Conservation (phyloP, 1,139 yeast genomes). For the Protomyces macrosporus region DNA sequence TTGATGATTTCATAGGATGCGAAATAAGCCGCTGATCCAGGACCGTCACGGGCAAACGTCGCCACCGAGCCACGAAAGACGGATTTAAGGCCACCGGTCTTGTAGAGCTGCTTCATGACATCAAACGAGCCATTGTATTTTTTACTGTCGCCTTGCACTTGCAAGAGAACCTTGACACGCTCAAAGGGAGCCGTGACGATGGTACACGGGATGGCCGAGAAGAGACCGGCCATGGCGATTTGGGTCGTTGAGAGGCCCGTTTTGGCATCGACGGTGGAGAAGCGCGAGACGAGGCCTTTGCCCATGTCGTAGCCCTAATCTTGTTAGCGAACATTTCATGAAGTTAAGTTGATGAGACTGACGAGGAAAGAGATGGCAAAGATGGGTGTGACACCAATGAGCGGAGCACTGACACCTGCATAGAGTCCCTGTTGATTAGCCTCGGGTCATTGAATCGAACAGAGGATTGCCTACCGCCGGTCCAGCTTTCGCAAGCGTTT, state of each 20-base stretch:
- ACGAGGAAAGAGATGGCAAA: conserved; percentile 94
- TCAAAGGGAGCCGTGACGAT: conserved; percentile 95
- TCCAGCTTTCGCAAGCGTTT: conserved; percentile 68
- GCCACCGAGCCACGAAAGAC: conserved; percentile 88
- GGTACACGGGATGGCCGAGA: conserved; percentile 92
- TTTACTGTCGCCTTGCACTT: conserved; percentile 52
- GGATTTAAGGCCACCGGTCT: conserved; percentile 76
- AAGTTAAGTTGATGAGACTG: conserved; percentile 40
- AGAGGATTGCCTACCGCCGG: conserved; percentile 38
- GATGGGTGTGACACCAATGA: conserved; percentile 95
- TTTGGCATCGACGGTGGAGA: conserved; percentile 43
- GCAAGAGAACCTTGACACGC: conserved; percentile 89
- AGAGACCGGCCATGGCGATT: conserved; percentile 89
- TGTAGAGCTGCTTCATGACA: conserved; percentile 65
- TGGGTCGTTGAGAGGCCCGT: conserved; percentile 56
- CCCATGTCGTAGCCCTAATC: conserved; percentile 79
- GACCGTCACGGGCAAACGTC: conserved; percentile 93
- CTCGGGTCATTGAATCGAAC: background rate
- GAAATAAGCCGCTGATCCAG: conserved; percentile 94
- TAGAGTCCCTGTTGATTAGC: conserved; percentile 54
- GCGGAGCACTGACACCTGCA: conserved; percentile 83
- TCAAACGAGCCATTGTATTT: conserved; percentile 50
- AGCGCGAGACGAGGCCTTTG: conserved; percentile 57
- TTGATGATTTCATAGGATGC: conserved; percentile 88
- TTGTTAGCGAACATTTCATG: conserved; percentile 23